phyloP scores from a whole-genome alignment of 768 basidiomycete species.

The Boletus huronensis region DNA sequence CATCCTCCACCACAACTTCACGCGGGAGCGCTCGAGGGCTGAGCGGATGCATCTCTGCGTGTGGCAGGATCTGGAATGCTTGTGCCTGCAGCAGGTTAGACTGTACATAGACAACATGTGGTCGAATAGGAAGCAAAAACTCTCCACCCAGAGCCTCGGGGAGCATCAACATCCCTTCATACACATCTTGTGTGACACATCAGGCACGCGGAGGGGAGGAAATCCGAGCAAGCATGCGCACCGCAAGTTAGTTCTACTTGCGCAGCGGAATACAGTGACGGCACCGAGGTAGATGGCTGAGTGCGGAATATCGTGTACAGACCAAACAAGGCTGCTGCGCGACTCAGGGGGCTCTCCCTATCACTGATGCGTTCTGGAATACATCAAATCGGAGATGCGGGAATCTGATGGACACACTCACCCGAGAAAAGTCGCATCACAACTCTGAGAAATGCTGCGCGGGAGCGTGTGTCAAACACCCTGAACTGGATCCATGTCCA shows the following conservation, averaged over 20 bases:
- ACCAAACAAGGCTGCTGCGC: slow-evolving; percentile 61
- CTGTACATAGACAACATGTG: slow-evolving; percentile 49
- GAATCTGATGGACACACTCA: slow-evolving; percentile 28
- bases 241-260: slow-evolving; percentile 63
- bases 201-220: background rate
- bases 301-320: slow-evolving; percentile 68
- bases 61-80: slow-evolving; percentile 61
- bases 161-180: slow-evolving; percentile 45
- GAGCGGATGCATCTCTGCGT: slow-evolving; percentile 44
- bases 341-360: slow-evolving; percentile 50
- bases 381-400: background rate
- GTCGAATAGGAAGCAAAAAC: slow-evolving; percentile 44
- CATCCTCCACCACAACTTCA: slow-evolving; percentile 53
- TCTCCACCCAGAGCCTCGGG: slow-evolving; percentile 43
- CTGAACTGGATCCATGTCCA: slow-evolving; percentile 79
- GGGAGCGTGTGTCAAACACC: slow-evolving; percentile 62
- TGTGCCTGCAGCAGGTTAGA: slow-evolving; percentile 44
- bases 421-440: slow-evolving; percentile 66
- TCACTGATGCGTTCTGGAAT: slow-evolving; percentile 50
- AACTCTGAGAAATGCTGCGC: slow-evolving; percentile 58
- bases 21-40: slow-evolving; percentile 68
- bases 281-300: slow-evolving; percentile 56
- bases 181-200: slow-evolving; percentile 47
- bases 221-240: slow-evolving; percentile 20
- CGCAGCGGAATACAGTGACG: slow-evolving; percentile 46